Evolutionary conservation across 2,329 filamentous ascomycete species (phyloP).

Genomic region (Aureobasidium musti): DNA sequence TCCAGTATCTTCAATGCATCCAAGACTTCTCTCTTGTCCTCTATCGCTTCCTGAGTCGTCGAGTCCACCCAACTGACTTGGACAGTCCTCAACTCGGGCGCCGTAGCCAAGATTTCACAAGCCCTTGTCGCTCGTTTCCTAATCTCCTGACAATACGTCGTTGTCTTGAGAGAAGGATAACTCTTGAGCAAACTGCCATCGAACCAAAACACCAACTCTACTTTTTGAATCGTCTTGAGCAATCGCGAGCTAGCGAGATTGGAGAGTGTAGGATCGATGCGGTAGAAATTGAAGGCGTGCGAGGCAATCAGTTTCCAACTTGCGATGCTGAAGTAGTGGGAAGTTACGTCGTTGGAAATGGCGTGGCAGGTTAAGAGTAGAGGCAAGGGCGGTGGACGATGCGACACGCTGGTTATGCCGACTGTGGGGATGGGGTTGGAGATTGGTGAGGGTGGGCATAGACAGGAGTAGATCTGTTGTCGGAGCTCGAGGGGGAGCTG

Average conservation of each 20-base stretch:
- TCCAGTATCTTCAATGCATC: conserved; percentile 33
- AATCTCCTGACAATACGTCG: conserved; percentile 40
- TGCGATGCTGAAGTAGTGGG: conserved; percentile 39
- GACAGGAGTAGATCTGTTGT: conserved; percentile 45
- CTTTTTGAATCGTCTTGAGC: conserved; percentile 36
- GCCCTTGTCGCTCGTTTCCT: conserved; percentile 36
- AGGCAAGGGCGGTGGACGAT: conserved; percentile 34
- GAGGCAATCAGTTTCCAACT: conserved; percentile 41
- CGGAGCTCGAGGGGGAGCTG: conserved; percentile 50
- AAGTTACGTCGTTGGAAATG: conserved; percentile 38
- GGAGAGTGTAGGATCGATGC: conserved; percentile 40
- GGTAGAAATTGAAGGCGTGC: conserved; percentile 45
- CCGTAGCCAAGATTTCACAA: conserved; percentile 37
- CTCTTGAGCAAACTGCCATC: conserved; percentile 38
- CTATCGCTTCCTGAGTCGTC: conserved; percentile 35
- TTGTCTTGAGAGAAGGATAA: conserved; percentile 40
- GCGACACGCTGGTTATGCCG: conserved; percentile 42
- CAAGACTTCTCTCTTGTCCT: conserved; percentile 38
- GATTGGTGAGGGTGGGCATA: conserved; percentile 39
- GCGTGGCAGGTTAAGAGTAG: conserved; percentile 38
- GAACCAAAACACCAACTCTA: conserved; percentile 42
- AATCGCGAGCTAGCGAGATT: conserved; percentile 34
- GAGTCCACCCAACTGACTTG: conserved; percentile 41
- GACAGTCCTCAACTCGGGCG: conserved; percentile 34
- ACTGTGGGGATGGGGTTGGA: conserved; percentile 37